Evolutionary conservation across 1,284 basidiomycete genomes (phyloP).

Genomic region (Ustilago cynodontis): DNA sequence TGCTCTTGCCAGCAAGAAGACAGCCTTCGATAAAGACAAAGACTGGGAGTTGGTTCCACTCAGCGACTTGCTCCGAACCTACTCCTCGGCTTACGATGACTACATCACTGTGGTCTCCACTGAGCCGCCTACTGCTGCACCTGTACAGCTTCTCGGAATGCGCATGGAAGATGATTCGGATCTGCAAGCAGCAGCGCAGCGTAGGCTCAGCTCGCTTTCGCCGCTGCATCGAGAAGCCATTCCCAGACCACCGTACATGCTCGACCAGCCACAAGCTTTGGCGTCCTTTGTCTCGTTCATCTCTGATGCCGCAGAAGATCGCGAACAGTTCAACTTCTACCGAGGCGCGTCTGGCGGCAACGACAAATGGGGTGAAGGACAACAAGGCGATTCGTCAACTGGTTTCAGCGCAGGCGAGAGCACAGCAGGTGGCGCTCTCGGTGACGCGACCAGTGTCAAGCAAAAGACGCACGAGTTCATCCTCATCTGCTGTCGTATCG

Average conservation of each 20-base stretch:
- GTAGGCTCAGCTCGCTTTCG: conserved; percentile 25
- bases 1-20: conserved; percentile 58
- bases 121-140: conserved; percentile 38
- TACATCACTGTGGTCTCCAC: conserved; percentile 62
- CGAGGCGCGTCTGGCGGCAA: background rate
- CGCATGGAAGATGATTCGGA: conserved; percentile 52
- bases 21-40: conserved; percentile 58
- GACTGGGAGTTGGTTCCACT: conserved; percentile 55
- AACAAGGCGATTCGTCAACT: background rate
- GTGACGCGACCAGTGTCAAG: conserved; percentile 22
- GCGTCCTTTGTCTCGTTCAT: conserved; percentile 55
- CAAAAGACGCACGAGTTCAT: conserved; percentile 44
- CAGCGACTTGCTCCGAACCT: conserved; percentile 50
- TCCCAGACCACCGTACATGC: conserved; percentile 49
- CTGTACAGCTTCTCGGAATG: conserved; percentile 26
- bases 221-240: conserved; percentile 58
- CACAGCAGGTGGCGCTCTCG: background rate
- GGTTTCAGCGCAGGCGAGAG: background rate
- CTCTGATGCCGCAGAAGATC: conserved; percentile 39
- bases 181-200: conserved; percentile 39
- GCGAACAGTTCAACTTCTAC: background rate
- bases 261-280: conserved; percentile 55
- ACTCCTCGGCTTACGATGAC: conserved; percentile 60
- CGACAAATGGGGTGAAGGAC: background rate
- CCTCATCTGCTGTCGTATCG: conserved; percentile 53